Conservation (phyloP, 1,284 basidiomycete species). For the Rhodotorula sp. region DNA sequence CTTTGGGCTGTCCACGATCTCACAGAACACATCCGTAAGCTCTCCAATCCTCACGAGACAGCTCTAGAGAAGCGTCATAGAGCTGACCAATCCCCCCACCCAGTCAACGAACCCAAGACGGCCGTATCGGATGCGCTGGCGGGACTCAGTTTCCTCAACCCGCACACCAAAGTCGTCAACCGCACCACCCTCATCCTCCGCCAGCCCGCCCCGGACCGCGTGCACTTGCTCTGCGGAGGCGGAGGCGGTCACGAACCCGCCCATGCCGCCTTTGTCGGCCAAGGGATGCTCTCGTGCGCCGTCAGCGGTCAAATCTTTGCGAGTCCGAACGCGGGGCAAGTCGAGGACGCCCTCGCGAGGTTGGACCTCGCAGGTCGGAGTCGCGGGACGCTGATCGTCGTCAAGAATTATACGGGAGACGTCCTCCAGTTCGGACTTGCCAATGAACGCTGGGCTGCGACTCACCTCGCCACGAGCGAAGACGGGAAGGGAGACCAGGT, state of each 20-base stretch:
- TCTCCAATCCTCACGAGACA: no score
- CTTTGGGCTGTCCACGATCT: no score
- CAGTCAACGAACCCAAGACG: slow-evolving; percentile 61
- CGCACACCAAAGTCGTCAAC: slow-evolving; percentile 64
- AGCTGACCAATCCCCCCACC: not conserved
- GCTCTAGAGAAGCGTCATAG: no score
- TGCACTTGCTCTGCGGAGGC: slow-evolving; percentile 81
- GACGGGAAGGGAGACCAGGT: slow-evolving; percentile 47
- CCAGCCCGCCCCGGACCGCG: slow-evolving; percentile 61
- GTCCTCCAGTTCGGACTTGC: slow-evolving; percentile 90
- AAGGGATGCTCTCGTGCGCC: slow-evolving; percentile 77
- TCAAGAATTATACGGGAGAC: slow-evolving; percentile 61
- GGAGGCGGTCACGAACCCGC: slow-evolving; percentile 89
- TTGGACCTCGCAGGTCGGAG: slow-evolving; percentile 2
- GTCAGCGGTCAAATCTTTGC: slow-evolving; percentile 72
- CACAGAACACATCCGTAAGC: slow-evolving; percentile 63
- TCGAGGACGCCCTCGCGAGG: slow-evolving; percentile 40
- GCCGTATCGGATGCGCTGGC: slow-evolving; percentile 73
- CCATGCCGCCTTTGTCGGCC: slow-evolving; percentile 56
- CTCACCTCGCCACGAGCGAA: slow-evolving; percentile 56
- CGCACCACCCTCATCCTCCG: slow-evolving; percentile 58
- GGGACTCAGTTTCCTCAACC: slow-evolving; percentile 70
- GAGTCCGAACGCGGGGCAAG: slow-evolving; percentile 54
- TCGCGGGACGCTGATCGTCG: slow-evolving; percentile 65
- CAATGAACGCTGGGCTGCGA: slow-evolving; percentile 75